Conservation (phyloP, 768 basidiomycete species). For the Asterophora parasitica region DNA sequence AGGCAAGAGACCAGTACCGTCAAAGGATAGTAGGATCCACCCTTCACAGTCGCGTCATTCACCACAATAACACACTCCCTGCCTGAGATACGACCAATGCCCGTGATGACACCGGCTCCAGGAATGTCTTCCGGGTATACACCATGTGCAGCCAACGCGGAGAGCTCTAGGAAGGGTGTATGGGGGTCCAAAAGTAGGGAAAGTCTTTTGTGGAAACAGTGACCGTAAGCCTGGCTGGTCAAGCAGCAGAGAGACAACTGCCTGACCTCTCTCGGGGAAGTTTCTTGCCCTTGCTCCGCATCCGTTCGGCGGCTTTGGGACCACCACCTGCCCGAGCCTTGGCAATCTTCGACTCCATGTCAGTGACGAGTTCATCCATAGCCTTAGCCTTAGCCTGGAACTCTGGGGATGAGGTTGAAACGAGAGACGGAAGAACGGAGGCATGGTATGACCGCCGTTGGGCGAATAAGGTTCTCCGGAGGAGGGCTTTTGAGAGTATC, state of each 20-base stretch:
- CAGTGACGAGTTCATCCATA: constrained; percentile 67
- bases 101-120: constrained; percentile 88
- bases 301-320: constrained; percentile 64
- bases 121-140: constrained; percentile 82
- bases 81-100: constrained; percentile 74
- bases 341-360: constrained; percentile 56
- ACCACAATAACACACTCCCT: constrained; percentile 84
- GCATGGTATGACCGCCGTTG: constrained; percentile 54
- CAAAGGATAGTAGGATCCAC: constrained; percentile 87
- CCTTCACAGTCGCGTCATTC: constrained; percentile 94
- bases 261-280: constrained; percentile 78
- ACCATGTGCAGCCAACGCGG: constrained; percentile 79
- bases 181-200: constrained; percentile 74
- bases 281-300: constrained; percentile 75
- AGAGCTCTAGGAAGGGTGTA: constrained; percentile 88
- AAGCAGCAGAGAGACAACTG: neutral
- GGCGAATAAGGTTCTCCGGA: constrained; percentile 11
- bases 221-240: neutral
- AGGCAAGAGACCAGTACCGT: constrained; percentile 42
- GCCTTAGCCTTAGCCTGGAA: constrained; percentile 60
- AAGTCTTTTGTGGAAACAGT: constrained; percentile 41
- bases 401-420: constrained; percentile 68
- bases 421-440: constrained; percentile 64
- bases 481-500: constrained; percentile 15
- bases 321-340: constrained; percentile 69